Conservation (phyloP, 129 eudicot genomes). For the Chrysanthemum seticuspe region DNA sequence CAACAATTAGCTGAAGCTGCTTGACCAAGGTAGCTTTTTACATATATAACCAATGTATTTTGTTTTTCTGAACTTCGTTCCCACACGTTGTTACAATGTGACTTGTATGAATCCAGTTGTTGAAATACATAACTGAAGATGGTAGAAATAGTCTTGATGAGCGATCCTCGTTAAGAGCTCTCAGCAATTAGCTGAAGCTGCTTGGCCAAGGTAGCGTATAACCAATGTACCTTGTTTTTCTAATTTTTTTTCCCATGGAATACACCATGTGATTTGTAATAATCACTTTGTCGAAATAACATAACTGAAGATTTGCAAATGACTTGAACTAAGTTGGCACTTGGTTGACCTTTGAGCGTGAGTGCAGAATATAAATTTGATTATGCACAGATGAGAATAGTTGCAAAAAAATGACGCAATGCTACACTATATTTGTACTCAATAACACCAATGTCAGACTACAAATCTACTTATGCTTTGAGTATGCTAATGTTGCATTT, state of each 20-base stretch:
- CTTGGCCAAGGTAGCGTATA: conserved; percentile 2
- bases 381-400: too few species aligned
- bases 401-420: too few species aligned
- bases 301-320: conserved; percentile 24
- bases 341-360: neutral
- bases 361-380: too few species aligned
- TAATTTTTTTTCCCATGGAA: conserved; percentile 1
- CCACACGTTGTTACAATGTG: too few species aligned
- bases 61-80: neutral
- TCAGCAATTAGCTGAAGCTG: conserved; percentile 42
- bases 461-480: too few species aligned
- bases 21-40: conserved; percentile 3
- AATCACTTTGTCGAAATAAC: conserved; percentile 30
- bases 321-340: neutral
- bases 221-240: conserved; percentile 16
- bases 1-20: conserved; percentile 39
- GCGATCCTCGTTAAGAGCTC: conserved; percentile 70
- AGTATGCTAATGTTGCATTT: too few species aligned
- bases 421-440: too few species aligned
- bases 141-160: conserved; percentile 42
- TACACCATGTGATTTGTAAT: conserved; percentile 22
- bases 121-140: conserved; percentile 16
- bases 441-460: too few species aligned
- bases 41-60: conserved; percentile 18
- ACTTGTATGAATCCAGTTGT: too few species aligned